These are phyloP conservation scores for Mycena epipterygia DNA, from an alignment of 768 basidiomycete species.

Conservation along the genomic window DNA sequence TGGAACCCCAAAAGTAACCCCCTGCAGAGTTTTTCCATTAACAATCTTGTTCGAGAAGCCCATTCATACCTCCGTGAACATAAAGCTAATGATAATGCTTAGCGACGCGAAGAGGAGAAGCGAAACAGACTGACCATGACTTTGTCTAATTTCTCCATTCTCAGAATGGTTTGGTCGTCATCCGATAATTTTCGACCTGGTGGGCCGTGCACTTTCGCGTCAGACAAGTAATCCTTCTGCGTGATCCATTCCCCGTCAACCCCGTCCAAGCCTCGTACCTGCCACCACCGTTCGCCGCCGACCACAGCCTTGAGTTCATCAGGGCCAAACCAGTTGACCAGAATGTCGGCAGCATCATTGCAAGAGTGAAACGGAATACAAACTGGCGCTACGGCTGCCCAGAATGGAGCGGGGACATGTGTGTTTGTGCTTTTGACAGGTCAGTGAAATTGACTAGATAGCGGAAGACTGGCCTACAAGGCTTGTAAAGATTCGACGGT, in stretches of 20 bases:
- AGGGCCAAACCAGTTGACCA: conserved; percentile 80
- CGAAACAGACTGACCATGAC: conserved; percentile 59
- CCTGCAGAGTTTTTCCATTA: conserved; percentile 49
- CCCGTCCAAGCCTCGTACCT: conserved; percentile 79
- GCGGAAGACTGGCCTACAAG: conserved; percentile 57
- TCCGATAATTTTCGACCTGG: conserved; percentile 45
- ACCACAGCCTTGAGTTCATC: conserved; percentile 76
- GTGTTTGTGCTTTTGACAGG: conserved; percentile 68
- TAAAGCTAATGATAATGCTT: conserved; percentile 61
- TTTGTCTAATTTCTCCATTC: conserved; percentile 68
- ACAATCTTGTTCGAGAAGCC: not conserved
- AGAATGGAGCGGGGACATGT: conserved; percentile 76
- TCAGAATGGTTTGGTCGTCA: conserved; percentile 55
- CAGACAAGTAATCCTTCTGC: conserved; percentile 59
- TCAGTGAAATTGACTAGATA: not conserved
- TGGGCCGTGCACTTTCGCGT: conserved; percentile 40
- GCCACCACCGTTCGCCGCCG: conserved; percentile 89
- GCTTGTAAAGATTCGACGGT: conserved; percentile 80
- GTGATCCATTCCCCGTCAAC: conserved; percentile 77
- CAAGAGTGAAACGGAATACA: conserved; percentile 69
- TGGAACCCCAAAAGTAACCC: conserved; percentile 77
- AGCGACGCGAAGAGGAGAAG: not conserved
- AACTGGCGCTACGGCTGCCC: conserved; percentile 72
- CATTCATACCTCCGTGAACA: conserved; percentile 68
- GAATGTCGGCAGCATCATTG: conserved; percentile 72